Base-by-base conservation (phyloP, 257 asterid species). In the Fraxinus pennsylvanica region DNA sequence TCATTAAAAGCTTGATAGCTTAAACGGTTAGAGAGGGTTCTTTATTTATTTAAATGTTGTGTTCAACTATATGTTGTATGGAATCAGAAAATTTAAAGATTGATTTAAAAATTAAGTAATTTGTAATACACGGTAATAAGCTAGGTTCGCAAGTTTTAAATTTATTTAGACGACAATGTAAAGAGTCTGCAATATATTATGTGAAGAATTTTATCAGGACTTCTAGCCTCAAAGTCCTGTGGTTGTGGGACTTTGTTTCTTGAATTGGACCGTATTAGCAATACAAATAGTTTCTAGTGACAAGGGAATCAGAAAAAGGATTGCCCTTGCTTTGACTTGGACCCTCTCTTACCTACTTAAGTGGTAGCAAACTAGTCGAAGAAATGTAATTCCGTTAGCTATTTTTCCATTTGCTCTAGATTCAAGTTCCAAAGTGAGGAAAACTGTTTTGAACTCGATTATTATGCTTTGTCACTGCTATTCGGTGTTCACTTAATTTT, bases 251-350 rank as follows among this genome's bases (percentile, higher is more conserved):
- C 15, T 9, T 27, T 63, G 17, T 25, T 22, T 71, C 70, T 25
- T 72, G 71, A 39, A 78, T 67, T 72, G n/a, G 39, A 82, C 43
- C 63, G 75, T 15, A 2, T 69, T 14, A 36, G 52, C 45, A n/a
- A 25, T 41, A 30, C 27, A 73, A 57, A 8, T 21, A 59, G 22
- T 29, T 67, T 71, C 27, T 25, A 45, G 25, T 13, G 21, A 30
- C 13, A 35, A 19, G 65, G 63, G 5, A 54, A 47, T 27, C 15
- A 54, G 63, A 45, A 9, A 45, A 69, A 67, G 74, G 63, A 54
- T 54, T 4, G 27, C 63, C 63, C 63, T 17, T 19, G 8, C 2
- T 54, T 54, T 6, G 63, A 19, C 10, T 19, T 19, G 63, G 63
- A 54, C 43, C 57, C n/a, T 21, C 30, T 19, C 27, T 82, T 67